Evolutionary conservation across 768 basidiomycete genomes (phyloP), one percentile per base, ranked within the genome.

Genomic region (Termitomyces sp.): DNA sequence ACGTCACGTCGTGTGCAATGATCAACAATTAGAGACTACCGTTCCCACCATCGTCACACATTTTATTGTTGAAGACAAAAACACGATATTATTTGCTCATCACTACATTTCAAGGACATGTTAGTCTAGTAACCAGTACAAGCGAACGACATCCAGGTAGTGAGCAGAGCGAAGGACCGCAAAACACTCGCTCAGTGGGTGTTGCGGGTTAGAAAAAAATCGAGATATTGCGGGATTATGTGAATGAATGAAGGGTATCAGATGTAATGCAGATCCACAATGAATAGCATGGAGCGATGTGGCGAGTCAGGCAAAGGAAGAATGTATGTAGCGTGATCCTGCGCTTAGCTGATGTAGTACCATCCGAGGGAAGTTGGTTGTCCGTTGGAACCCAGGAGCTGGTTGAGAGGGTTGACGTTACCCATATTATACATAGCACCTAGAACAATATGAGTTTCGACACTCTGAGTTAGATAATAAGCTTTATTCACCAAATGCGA

Each of bases 401-500:
- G 64, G 68, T 91, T 85, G 33, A 69, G 66, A 10, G 67, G 59
- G 73, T 85, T 83, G 64, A 92, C 87, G 52, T 79, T 78, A 50
- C 74, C 71, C 75, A 87, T 74, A 61, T 83, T 70, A 41, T 75
- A 66, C 80, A 89, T 83, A 38, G 77, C 71, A 65, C 85, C 87
- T 86, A 18, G 55, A 46, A 49, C 47, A 56, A 43, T 5, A 57
- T 43, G 41, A 41, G 6, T 50, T 18, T n/a, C 55, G 8, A 32
- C 7, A 1, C 44, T 55, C 26, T 38, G 1, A 41, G 10, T 43
- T 3, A 33, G 7, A 54, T 13, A 20, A 9, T n/a, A n/a, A 5
- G 44, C 43, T 38, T 7, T 32, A 35, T 83, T 51, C 61, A 88
- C 91, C 89, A 64, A 91, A 93, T 32, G 79, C 79, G 64, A 77